phyloP scores from a whole-genome alignment of 352 stramenopile genomes.

The Pythium diclinum region DNA sequence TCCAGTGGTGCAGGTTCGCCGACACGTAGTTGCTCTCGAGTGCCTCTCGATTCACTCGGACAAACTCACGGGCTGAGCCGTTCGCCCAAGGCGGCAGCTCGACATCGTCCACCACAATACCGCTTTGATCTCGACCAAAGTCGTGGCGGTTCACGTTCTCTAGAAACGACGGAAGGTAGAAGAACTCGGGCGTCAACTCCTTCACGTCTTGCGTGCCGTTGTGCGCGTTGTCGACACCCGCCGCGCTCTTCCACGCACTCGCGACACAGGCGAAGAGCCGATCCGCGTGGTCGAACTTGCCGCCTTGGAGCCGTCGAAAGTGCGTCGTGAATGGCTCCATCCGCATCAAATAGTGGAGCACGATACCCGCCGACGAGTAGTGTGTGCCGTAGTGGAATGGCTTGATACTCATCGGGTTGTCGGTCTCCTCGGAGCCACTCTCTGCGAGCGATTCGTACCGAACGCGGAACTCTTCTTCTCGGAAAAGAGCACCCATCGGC shows the following conservation, averaged over 20 bases:
- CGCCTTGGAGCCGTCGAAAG: conserved; percentile 93
- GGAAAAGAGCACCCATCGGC: conserved; percentile 96
- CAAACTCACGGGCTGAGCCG: conserved; percentile 91
- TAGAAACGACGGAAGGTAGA: conserved; percentile 94
- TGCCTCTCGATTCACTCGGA: conserved; percentile 93
- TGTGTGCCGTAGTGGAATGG: conserved; percentile 96
- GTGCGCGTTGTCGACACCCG: conserved; percentile 56
- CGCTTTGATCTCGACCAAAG: conserved; percentile 90
- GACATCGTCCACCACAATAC: conserved; percentile 88
- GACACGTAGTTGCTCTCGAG: conserved; percentile 96
- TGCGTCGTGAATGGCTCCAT: conserved; percentile 95
- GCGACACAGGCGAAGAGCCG: conserved; percentile 94
- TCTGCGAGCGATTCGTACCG: conserved; percentile 66
- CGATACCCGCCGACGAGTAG: conserved; percentile 91
- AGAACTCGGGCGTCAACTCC: conserved; percentile 99
- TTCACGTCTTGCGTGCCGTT: conserved; percentile 95
- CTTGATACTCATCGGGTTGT: conserved; percentile 48
- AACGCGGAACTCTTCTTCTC: conserved; percentile 71
- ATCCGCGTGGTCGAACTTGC: conserved; percentile 98
- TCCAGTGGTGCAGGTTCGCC: conserved; percentile 96
- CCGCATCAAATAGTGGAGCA: conserved; percentile 97
- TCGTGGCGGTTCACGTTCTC: conserved; percentile 94
- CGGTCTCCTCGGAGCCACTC: conserved; percentile 23
- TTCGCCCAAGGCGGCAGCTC: conserved; percentile 93
- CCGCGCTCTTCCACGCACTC: conserved; percentile 88